Percentiles rank a stretch among this genome's conserved stretches.
phyloP scores from a whole-genome alignment of 2,329 filamentous ascomycete genomes.

The Parafenestella ontariensis region DNA sequence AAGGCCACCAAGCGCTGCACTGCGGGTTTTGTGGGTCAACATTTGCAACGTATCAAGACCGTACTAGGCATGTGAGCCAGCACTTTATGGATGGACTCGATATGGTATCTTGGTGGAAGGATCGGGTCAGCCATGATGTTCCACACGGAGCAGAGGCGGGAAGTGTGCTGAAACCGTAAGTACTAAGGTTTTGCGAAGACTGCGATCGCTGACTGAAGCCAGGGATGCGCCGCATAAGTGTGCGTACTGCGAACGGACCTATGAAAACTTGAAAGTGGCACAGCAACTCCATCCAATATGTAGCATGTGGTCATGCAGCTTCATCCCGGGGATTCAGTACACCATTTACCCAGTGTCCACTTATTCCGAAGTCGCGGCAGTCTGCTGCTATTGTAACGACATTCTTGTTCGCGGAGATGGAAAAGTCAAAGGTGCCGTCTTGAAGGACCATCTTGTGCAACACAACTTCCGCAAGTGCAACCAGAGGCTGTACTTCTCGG shows the following conservation, averaged over 20 bases:
- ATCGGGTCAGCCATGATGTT: slow-evolving; percentile 24
- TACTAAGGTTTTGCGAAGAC: not conserved
- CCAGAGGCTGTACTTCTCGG: slow-evolving; percentile 36
- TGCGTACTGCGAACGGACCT: slow-evolving; percentile 28
- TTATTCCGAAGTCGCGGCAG: slow-evolving; percentile 13
- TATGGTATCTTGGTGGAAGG: slow-evolving; percentile 38
- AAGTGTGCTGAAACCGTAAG: slow-evolving; percentile 19
- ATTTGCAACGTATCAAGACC: slow-evolving; percentile 29
- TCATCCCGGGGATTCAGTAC: slow-evolving; percentile 35
- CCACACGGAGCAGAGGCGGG: not conserved
- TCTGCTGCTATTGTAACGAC: slow-evolving; percentile 37
- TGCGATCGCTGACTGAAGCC: not conserved
- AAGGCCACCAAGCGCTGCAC: slow-evolving; percentile 30
- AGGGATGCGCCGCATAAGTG: slow-evolving; percentile 29
- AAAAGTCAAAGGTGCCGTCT: slow-evolving; percentile 26
- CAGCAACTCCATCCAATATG: slow-evolving; percentile 29
- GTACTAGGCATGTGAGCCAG: slow-evolving; percentile 32
- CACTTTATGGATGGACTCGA: slow-evolving; percentile 35
- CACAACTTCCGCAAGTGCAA: slow-evolving; percentile 37
- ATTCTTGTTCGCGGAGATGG: slow-evolving; percentile 24
- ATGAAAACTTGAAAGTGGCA: slow-evolving; percentile 21
- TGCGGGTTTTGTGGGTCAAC: slow-evolving; percentile 37
- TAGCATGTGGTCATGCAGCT: slow-evolving; percentile 38
- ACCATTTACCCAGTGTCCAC: slow-evolving; percentile 31
- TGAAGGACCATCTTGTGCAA: slow-evolving; percentile 29